These are phyloP conservation scores for Coccomyxa sp. DNA, from an alignment of 139 green algal genomes.

Conservation along the genomic window DNA sequence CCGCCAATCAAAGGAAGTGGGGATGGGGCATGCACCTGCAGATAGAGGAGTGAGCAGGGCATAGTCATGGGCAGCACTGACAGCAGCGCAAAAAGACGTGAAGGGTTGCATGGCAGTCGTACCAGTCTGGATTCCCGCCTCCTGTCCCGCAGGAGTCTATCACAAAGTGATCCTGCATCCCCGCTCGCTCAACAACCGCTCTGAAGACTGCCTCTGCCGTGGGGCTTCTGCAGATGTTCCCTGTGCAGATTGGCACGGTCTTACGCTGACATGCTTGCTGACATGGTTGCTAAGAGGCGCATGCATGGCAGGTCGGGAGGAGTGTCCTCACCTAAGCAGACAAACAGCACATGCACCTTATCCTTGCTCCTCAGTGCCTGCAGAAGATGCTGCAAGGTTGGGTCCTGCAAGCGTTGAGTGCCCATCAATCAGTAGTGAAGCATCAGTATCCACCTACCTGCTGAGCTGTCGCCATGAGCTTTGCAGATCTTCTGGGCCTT, in stretches of 20 bases:
- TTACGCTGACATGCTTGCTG: background rate
- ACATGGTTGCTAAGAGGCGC: background rate
- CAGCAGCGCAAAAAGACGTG: too few species aligned
- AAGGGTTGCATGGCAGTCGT: too few species aligned
- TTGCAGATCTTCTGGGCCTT: too few species aligned
- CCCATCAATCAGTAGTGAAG: too few species aligned
- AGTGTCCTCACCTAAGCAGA: constrained; percentile 65
- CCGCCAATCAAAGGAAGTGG: too few species aligned
- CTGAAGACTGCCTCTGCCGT: constrained; percentile 91
- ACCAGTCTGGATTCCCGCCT: constrained; percentile 56
- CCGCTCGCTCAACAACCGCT: constrained; percentile 63
- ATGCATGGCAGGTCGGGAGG: too few species aligned
- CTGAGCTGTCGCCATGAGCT: too few species aligned
- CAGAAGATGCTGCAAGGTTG: background rate
- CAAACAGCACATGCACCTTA: constrained; percentile 63
- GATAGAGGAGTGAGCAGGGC: background rate
- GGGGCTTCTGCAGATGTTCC: constrained; percentile 95
- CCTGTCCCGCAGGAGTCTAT: constrained; percentile 95
- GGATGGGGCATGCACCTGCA: background rate
- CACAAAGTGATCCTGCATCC: constrained; percentile 60
- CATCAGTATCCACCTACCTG: too few species aligned
- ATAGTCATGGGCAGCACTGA: too few species aligned
- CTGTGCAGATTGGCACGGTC: constrained; percentile 20
- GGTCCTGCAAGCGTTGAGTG: too few species aligned
- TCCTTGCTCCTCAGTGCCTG: background rate